phyloP scores from a whole-genome alignment of 257 asterid species.

The Solanum bulbocastanum region DNA sequence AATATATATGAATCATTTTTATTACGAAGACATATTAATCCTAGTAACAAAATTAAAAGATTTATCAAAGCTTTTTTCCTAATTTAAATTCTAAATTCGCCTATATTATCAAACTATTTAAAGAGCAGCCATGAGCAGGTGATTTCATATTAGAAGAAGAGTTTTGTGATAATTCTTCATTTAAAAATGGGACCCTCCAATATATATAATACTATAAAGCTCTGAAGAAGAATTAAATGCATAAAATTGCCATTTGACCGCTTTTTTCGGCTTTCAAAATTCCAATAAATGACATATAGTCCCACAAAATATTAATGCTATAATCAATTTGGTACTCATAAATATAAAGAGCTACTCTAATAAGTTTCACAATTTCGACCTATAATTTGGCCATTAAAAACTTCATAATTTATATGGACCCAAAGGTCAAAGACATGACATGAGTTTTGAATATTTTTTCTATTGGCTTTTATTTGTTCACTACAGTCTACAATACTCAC shows the following conservation, averaged over 20 bases:
- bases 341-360: not conserved
- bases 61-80: no score
- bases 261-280: not conserved
- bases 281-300: not conserved
- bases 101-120: not conserved
- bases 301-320: not conserved
- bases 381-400: not conserved
- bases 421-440: not conserved
- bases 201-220: not conserved
- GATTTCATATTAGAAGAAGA: not conserved
- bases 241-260: not conserved
- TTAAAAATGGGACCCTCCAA: not conserved
- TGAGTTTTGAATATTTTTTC: not conserved
- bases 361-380: not conserved
- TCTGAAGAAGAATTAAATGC: not conserved
- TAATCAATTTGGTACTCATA: not conserved
- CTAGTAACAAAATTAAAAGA: no score
- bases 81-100: no score
- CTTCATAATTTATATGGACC: not conserved
- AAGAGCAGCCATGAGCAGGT: not conserved
- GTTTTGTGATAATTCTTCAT: not conserved
- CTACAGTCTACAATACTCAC: no score
- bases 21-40: no score
- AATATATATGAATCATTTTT: no score
- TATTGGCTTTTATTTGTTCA: not conserved